Evolutionary conservation across 2,329 filamentous ascomycete species (phyloP).

Genomic region (Elsinoe fawcettii): DNA sequence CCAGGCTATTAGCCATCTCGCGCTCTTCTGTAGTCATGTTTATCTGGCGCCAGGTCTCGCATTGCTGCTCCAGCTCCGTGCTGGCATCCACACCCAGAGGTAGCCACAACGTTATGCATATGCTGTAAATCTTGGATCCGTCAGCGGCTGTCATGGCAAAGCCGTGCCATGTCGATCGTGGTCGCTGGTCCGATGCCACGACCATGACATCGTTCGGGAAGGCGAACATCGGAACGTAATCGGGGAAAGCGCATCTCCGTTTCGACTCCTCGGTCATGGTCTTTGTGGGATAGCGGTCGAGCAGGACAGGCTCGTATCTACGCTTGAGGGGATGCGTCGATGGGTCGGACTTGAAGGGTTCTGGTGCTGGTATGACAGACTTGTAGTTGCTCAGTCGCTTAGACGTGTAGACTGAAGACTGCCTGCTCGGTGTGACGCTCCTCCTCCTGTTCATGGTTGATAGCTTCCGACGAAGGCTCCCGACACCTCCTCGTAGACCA

Average conservation of each 20-base stretch:
- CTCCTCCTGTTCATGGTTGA: conserved; percentile 88
- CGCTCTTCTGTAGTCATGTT: conserved; percentile 88
- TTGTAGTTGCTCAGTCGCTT: conserved; percentile 95
- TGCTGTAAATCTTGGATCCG: conserved; percentile 83
- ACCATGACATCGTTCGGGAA: conserved; percentile 98
- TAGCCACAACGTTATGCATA: conserved; percentile 88
- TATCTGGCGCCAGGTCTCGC: conserved; percentile 43
- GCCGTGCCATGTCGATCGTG: conserved; percentile 95
- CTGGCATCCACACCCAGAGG: conserved; percentile 75
- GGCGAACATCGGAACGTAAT: conserved; percentile 98
- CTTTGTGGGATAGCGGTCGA: conserved; percentile 87
- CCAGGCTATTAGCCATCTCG: conserved; percentile 84
- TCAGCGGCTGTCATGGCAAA: conserved; percentile 97
- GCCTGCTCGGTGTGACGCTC: conserved; percentile 39
- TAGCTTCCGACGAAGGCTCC: conserved; percentile 85
- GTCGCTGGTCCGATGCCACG: conserved; percentile 87
- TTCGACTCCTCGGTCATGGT: conserved; percentile 71
- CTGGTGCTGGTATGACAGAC: conserved; percentile 88
- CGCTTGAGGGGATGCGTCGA: conserved; percentile 94
- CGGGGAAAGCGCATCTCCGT: conserved; percentile 78
- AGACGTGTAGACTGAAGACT: conserved; percentile 69
- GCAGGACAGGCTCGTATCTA: conserved; percentile 88
- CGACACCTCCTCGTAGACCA: conserved; percentile 55
- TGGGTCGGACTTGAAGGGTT: conserved; percentile 80
- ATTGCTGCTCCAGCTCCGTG: conserved; percentile 66